Evolutionary conservation across 2,329 filamentous ascomycete species (phyloP).

Genomic region (Pseudonectria foliicola): DNA sequence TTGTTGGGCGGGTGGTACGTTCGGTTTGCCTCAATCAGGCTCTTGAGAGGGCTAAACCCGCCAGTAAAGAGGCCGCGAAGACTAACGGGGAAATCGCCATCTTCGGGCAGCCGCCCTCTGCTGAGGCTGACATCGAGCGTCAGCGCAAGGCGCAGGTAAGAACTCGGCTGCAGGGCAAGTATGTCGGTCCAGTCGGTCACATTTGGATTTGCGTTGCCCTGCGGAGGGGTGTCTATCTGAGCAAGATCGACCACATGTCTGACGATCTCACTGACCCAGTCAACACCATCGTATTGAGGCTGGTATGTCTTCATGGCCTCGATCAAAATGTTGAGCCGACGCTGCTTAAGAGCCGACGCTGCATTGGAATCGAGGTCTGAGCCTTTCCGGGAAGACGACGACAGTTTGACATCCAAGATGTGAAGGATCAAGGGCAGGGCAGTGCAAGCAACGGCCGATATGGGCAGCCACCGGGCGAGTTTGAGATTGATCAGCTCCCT

Average conservation of each 20-base stretch:
- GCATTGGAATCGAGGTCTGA: slow-evolving; percentile 16
- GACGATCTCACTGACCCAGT: slow-evolving; percentile 37
- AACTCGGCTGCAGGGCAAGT: slow-evolving; percentile 31
- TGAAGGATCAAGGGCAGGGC: slow-evolving; percentile 27
- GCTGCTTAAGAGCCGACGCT: slow-evolving; percentile 33
- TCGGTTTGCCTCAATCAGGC: slow-evolving; percentile 23
- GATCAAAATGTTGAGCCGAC: slow-evolving; percentile 36
- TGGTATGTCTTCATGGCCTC: slow-evolving; percentile 40
- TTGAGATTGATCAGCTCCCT: slow-evolving; percentile 40
- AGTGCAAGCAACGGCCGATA: slow-evolving; percentile 34
- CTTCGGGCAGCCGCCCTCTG: slow-evolving; percentile 33
- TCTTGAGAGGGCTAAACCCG: slow-evolving; percentile 29
- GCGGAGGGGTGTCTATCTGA: slow-evolving; percentile 24
- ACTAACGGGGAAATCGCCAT: slow-evolving; percentile 34
- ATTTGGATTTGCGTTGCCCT: slow-evolving; percentile 10
- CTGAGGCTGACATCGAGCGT: slow-evolving; percentile 37
- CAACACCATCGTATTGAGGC: slow-evolving; percentile 38
- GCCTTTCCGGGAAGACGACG: slow-evolving; percentile 3
- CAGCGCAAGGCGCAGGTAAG: slow-evolving; percentile 36
- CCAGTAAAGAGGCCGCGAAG: slow-evolving; percentile 31
- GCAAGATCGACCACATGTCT: slow-evolving; percentile 36
- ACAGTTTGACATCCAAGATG: slow-evolving; percentile 30
- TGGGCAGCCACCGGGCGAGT: slow-evolving; percentile 38
- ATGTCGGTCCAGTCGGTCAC: slow-evolving; percentile 37
- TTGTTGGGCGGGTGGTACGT: not conserved